These are phyloP conservation scores for Spencermartinsiella europaea DNA, from an alignment of 805 yeast genomes.

Conservation along the genomic window DNA sequence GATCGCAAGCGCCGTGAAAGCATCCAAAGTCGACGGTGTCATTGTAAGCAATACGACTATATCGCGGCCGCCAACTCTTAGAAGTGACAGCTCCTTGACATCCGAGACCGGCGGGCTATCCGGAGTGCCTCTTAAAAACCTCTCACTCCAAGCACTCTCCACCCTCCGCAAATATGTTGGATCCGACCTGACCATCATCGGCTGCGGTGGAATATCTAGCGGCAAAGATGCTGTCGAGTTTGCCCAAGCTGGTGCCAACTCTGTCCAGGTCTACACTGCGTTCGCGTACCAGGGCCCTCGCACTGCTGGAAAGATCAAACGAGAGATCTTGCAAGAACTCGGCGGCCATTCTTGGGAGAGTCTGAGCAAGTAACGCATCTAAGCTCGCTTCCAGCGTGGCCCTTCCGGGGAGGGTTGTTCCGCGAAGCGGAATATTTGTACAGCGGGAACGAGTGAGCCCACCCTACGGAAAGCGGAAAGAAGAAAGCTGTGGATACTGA, in stretches of 20 bases:
- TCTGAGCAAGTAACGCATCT: conserved; percentile 5
- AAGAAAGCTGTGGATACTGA: no score
- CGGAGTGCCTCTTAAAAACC: conserved; percentile 85
- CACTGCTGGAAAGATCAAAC: conserved; percentile 55
- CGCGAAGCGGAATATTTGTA: no score
- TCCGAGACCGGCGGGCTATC: conserved; percentile 81
- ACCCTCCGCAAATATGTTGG: conserved; percentile 72
- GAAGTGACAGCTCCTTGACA: conserved; percentile 42
- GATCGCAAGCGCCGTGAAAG: conserved; percentile 74
- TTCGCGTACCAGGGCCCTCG: conserved; percentile 94
- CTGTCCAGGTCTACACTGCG: conserved; percentile 80
- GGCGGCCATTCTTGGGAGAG: conserved; percentile 88
- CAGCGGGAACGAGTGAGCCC: no score
- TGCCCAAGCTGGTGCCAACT: conserved; percentile 91
- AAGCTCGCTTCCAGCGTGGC: no score
- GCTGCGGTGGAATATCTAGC: conserved; percentile 89
- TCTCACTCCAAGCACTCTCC: conserved; percentile 65
- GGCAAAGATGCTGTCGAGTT: conserved; percentile 89
- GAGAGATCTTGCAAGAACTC: conserved; percentile 55
- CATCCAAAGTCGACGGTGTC: conserved; percentile 81
- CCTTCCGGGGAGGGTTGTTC: no score
- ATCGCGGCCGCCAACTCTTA: conserved; percentile 64
- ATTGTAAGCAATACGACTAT: conserved; percentile 90
- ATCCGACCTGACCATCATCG: conserved; percentile 69
- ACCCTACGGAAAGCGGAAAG: no score